phyloP scores from a whole-genome alignment of 345 rosid genomes.

The Aethionema arabicum region DNA sequence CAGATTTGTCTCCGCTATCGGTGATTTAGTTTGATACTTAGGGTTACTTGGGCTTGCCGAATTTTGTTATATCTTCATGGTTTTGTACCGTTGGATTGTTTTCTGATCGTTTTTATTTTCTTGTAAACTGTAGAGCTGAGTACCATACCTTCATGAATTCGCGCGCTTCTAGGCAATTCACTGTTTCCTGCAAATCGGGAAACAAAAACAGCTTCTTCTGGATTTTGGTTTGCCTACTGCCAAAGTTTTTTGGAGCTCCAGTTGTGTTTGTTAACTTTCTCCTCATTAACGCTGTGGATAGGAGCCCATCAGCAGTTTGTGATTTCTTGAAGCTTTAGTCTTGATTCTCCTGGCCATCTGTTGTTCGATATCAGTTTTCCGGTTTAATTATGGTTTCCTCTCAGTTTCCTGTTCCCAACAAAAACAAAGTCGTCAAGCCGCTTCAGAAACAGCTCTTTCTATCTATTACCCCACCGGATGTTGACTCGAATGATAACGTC shows the following conservation, averaged over 20 bases:
- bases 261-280: conserved; percentile 45
- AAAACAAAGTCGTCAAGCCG: conserved; percentile 36
- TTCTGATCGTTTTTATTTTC: neutral
- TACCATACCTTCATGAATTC: conserved; percentile 69
- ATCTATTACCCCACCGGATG: conserved; percentile 45
- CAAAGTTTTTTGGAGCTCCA: conserved; percentile 66
- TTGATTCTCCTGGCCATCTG: conserved; percentile 30
- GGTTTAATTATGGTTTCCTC: conserved; percentile 55
- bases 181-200: conserved; percentile 86
- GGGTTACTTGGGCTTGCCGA: too few species aligned
- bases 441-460: conserved; percentile 39
- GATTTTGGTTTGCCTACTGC: conserved; percentile 68
- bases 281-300: conserved; percentile 49
- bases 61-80: too few species aligned
- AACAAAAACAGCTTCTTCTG: conserved; percentile 68
- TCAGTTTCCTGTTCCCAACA: conserved; percentile 41
- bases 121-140: conserved; percentile 47
- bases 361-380: conserved; percentile 10
- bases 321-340: conserved; percentile 15
- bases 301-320: conserved; percentile 36
- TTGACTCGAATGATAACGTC: conserved; percentile 42
- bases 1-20: too few species aligned
- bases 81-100: too few species aligned
- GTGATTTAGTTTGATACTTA: too few species aligned
- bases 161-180: conserved; percentile 45